Conservation (phyloP, 2,329 filamentous ascomycete genomes). For the Botryotinia narcissicola region DNA sequence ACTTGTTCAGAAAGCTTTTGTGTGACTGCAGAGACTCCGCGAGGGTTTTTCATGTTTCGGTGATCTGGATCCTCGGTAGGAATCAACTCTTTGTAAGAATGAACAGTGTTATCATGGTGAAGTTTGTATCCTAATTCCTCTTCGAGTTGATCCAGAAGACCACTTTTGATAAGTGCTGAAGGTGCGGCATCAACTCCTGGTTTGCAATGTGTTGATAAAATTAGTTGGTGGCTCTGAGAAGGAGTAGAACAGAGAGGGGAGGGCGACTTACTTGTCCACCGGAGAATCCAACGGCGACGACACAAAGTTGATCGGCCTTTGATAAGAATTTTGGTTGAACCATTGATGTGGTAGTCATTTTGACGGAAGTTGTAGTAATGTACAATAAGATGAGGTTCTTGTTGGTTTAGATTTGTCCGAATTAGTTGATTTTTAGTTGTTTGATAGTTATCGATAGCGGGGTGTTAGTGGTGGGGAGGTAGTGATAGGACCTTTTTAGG, state of each 20-base stretch:
- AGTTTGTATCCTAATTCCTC: constrained; percentile 87
- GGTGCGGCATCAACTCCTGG: constrained; percentile 88
- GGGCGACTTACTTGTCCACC: constrained; percentile 75
- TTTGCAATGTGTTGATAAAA: constrained; percentile 63
- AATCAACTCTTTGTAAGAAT: constrained; percentile 74
- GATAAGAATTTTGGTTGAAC: constrained; percentile 68
- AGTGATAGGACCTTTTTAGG: not conserved
- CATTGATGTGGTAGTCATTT: constrained; percentile 39
- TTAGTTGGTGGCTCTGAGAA: constrained; percentile 23
- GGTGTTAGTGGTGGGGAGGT: constrained; percentile 13
- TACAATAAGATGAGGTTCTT: not conserved
- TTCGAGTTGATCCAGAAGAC: constrained; percentile 78
- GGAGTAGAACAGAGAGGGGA: not conserved
- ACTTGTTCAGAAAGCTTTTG: constrained; percentile 76
- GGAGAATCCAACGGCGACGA: constrained; percentile 94
- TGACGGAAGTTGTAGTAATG: constrained; percentile 16
- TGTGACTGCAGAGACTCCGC: constrained; percentile 81
- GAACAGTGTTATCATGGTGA: constrained; percentile 77
- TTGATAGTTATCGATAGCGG: not conserved
- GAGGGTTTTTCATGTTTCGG: constrained; percentile 93
- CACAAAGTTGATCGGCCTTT: constrained; percentile 74
- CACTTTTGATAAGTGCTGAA: constrained; percentile 81
- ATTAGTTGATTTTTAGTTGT: not conserved
- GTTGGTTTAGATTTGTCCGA: not conserved
- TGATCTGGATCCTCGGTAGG: constrained; percentile 71